Evolutionary conservation across 192 early-diverging fungal species (phyloP).

Genomic region (Chytriomyces confervae): DNA sequence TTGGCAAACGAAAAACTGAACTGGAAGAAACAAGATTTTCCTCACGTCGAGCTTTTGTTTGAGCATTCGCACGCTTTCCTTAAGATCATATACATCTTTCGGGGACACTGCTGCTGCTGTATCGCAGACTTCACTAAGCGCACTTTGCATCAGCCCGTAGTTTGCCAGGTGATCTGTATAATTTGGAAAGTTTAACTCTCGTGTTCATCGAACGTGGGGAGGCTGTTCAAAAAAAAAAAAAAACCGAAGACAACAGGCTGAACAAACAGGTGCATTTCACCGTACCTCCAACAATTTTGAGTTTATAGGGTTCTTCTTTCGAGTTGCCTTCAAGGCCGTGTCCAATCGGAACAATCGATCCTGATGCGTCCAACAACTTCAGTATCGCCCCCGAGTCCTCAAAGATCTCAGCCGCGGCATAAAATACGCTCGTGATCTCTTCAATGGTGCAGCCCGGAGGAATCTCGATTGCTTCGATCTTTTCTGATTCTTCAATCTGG

Average conservation of each 20-base stretch:
- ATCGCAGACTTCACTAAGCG: constrained; percentile 2
- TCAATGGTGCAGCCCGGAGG: constrained; percentile 28
- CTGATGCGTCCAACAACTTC: constrained; percentile 14
- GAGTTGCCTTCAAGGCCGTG: constrained; percentile 32
- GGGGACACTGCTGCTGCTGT: constrained; percentile 5
- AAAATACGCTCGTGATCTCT: constrained; percentile 33
- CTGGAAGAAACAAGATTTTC: not conserved
- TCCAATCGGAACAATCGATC: constrained; percentile 31
- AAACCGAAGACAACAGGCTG: not conserved
- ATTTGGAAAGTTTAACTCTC: not conserved
- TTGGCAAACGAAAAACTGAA: not conserved
- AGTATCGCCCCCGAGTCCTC: constrained; percentile 14
- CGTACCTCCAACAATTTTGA: constrained; percentile 31
- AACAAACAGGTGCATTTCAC: not conserved
- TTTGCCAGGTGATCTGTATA: constrained; percentile 3
- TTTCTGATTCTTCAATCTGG: not conserved
- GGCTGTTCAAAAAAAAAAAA: not conserved
- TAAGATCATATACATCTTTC: constrained; percentile 13
- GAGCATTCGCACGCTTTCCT: constrained; percentile 4
- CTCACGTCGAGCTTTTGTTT: constrained; percentile 23
- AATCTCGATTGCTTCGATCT: constrained; percentile 30
- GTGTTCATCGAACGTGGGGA: not conserved
- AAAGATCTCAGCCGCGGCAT: constrained; percentile 28
- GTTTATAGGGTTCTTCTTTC: constrained; percentile 8
- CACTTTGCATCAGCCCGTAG: constrained; percentile 25